Evolutionary conservation across 352 stramenopile genomes (phyloP).

Genomic region (Phytophthora pistaciae): DNA sequence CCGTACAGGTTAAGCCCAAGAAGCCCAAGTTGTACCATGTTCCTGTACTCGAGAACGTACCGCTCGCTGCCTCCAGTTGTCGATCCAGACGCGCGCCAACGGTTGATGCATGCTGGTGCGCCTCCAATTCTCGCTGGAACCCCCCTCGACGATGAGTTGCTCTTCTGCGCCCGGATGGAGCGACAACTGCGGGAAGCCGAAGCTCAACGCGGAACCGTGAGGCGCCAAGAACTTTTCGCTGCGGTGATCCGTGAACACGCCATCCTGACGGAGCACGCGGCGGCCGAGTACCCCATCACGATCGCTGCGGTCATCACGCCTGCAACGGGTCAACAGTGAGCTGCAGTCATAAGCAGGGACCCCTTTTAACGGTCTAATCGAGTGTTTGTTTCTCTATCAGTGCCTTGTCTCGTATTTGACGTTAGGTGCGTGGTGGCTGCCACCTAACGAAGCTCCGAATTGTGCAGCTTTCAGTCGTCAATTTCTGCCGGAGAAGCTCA

Average conservation of each 20-base stretch:
- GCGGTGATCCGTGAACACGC: conserved; percentile 11
- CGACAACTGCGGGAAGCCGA: conserved; percentile 17
- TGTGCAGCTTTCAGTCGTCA: conserved; percentile 5
- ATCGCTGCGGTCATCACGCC: conserved; percentile 7
- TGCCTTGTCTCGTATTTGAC: not conserved
- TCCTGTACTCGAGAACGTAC: conserved; percentile 20
- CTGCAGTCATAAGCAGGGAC: not conserved
- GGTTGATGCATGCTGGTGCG: conserved; percentile 15
- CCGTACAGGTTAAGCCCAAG: not conserved
- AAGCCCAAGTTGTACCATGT: conserved; percentile 8
- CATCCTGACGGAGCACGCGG: conserved; percentile 14
- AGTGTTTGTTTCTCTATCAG: not conserved
- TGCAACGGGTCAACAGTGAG: not conserved
- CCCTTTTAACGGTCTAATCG: not conserved
- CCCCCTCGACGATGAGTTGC: conserved; percentile 9
- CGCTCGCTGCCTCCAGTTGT: conserved; percentile 7
- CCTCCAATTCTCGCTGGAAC: conserved; percentile 13
- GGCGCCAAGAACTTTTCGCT: conserved; percentile 14
- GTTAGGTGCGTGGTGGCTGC: not conserved
- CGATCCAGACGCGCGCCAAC: conserved; percentile 10
- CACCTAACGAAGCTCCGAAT: not conserved
- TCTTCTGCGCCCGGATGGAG: conserved; percentile 18
- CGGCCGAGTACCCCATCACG: conserved; percentile 8
- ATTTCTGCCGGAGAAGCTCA: conserved; percentile 2
- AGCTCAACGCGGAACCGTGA: conserved; percentile 12